These are phyloP conservation scores for Penicillium sp. DNA, from an alignment of 2,329 filamentous ascomycete species.

Conservation along the genomic window DNA sequence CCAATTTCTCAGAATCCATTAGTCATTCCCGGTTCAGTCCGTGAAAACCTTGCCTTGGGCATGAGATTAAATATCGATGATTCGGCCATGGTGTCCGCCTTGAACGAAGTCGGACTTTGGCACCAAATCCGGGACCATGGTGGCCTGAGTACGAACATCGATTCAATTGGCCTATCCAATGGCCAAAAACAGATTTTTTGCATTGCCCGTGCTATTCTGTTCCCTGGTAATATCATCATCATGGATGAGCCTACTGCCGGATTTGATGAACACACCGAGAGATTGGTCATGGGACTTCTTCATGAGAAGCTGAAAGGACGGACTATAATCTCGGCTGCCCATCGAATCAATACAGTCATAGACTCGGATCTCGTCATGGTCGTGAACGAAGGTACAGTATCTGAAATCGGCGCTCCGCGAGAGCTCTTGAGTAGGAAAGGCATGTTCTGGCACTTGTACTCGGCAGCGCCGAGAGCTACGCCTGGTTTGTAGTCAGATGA, in stretches of 20 bases:
- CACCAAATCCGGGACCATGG: background rate
- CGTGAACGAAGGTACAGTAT: background rate
- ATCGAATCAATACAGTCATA: background rate
- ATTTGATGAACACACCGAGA: background rate
- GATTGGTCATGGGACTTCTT: background rate
- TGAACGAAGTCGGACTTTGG: background rate
- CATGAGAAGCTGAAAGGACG: background rate
- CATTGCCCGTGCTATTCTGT: background rate
- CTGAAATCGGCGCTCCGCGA: background rate
- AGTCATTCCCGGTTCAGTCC: background rate
- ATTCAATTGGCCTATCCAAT: background rate
- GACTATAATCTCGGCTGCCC: background rate
- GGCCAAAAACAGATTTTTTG: background rate
- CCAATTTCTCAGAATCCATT: background rate
- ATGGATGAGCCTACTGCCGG: background rate
- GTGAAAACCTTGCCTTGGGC: background rate
- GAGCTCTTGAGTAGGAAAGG: background rate
- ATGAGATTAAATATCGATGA: background rate
- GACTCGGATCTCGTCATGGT: background rate
- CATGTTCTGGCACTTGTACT: background rate
- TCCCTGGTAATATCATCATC: background rate
- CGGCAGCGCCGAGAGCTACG: too few species aligned
- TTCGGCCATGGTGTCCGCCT: background rate
- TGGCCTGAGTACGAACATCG: background rate
- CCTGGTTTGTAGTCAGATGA: too few species aligned